These are phyloP conservation scores for Pichia heedii DNA, from an alignment of 805 yeast genomes.

Conservation along the genomic window DNA sequence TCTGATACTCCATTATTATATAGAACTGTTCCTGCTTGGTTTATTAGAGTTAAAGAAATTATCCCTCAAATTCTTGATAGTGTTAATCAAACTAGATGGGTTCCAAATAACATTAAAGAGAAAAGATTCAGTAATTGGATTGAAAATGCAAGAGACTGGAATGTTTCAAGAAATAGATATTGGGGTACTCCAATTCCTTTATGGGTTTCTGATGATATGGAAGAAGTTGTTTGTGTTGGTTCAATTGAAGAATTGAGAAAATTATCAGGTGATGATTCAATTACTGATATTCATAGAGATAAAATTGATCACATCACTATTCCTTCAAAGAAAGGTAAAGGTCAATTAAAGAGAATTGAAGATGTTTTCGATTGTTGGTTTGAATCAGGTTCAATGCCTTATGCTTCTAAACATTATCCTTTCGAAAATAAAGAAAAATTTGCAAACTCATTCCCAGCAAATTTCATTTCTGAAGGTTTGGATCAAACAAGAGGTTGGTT, in stretches of 20 bases:
- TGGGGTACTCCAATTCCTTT: constrained; percentile 99
- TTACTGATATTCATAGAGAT: constrained; percentile 92
- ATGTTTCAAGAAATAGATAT: constrained; percentile 93
- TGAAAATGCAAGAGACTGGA: constrained; percentile 99
- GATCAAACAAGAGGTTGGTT: constrained; percentile 99
- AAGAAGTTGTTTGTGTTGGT: constrained; percentile 90
- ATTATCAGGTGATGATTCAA: constrained; percentile 71
- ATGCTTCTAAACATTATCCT: constrained; percentile 94
- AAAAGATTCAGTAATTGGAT: constrained; percentile 98
- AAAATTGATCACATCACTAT: constrained; percentile 84
- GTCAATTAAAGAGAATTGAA: constrained; percentile 79
- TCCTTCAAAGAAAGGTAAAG: constrained; percentile 87
- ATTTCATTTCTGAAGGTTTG: constrained; percentile 96
- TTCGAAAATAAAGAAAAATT: constrained; percentile 70
- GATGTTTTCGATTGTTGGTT: constrained; percentile 99
- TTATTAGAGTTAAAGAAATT: constrained; percentile 79
- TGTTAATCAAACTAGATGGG: constrained; percentile 88
- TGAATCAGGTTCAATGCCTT: constrained; percentile 99
- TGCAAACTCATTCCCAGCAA: constrained; percentile 80
- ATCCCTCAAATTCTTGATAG: constrained; percentile 84
- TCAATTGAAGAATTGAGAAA: constrained; percentile 80
- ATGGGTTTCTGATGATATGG: constrained; percentile 92
- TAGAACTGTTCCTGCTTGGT: constrained; percentile 98
- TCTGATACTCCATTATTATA: constrained; percentile 96
- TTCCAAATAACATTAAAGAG: constrained; percentile 81